Evolutionary conservation across 1,284 basidiomycete species (phyloP).

Genomic region (Schizophyllum amplum): DNA sequence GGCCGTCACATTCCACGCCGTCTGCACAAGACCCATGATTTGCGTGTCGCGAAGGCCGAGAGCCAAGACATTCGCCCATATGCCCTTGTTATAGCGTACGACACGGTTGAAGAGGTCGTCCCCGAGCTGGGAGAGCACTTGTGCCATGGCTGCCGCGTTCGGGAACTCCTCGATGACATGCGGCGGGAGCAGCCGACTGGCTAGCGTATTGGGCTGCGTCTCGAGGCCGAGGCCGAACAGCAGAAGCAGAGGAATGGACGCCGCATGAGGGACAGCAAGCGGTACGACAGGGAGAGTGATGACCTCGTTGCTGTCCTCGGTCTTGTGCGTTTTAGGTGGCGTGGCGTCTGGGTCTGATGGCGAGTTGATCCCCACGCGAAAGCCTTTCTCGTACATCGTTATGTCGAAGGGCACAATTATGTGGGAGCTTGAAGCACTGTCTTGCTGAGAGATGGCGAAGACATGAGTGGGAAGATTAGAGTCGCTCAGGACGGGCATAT

Average conservation of each 20-base stretch:
- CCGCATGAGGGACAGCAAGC: conserved; percentile 29
- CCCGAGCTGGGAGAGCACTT: conserved; percentile 28
- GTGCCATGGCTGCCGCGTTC: conserved; percentile 47
- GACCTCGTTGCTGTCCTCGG: conserved; percentile 13
- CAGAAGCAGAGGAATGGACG: conserved; percentile 32
- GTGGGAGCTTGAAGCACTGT: conserved; percentile 24
- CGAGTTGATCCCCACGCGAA: conserved; percentile 28
- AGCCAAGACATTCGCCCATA: conserved; percentile 45
- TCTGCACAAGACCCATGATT: conserved; percentile 35
- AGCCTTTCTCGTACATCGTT: conserved; percentile 30
- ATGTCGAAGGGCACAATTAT: conserved; percentile 40
- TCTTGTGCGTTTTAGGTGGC: too few species aligned
- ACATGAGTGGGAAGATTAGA: conserved; percentile 40
- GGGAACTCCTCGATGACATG: conserved; percentile 41
- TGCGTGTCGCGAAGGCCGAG: conserved; percentile 30
- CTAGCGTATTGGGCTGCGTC: conserved; percentile 27
- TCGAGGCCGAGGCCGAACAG: conserved; percentile 35
- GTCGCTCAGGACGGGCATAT: conserved; percentile 32
- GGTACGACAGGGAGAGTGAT: conserved; percentile 32
- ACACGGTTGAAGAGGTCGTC: conserved; percentile 28
- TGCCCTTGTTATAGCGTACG: conserved; percentile 33
- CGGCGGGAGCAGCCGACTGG: conserved; percentile 31
- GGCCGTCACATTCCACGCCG: conserved; percentile 42
- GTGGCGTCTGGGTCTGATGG: neutral
- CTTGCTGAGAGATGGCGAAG: conserved; percentile 32